Evolutionary conservation across 768 basidiomycete species (phyloP).

Genomic region (Xanthoconium stramineum): DNA sequence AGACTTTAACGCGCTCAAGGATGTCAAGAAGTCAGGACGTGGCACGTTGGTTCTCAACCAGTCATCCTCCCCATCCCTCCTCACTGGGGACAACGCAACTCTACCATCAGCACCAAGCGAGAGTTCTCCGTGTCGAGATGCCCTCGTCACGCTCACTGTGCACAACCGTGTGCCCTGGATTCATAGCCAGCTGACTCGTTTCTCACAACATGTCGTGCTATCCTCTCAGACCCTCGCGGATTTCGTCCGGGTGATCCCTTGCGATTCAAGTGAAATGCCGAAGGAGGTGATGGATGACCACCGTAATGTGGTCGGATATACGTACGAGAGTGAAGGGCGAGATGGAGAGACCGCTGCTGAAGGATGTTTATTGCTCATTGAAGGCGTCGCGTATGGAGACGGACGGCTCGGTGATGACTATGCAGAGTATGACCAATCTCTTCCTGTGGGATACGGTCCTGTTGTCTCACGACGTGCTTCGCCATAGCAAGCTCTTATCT

Average conservation of each 20-base stretch:
- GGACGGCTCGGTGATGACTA: slow-evolving; percentile 49
- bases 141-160: slow-evolving; percentile 57
- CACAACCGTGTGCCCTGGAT: slow-evolving; percentile 62
- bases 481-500: slow-evolving; percentile 45
- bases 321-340: slow-evolving; percentile 13
- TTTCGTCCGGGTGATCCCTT: slow-evolving; percentile 56
- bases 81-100: not conserved
- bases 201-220: slow-evolving; percentile 65
- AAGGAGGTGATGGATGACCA: slow-evolving; percentile 36
- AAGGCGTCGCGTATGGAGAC: slow-evolving; percentile 58
- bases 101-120: not conserved
- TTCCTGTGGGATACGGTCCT: not conserved
- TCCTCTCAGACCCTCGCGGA: slow-evolving; percentile 74
- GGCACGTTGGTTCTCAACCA: slow-evolving; percentile 26
- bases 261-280: slow-evolving; percentile 54
- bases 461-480: not conserved
- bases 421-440: slow-evolving; percentile 42
- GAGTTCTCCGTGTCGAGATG: slow-evolving; percentile 29
- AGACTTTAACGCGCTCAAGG: slow-evolving; percentile 57
- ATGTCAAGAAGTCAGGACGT: slow-evolving; percentile 28
- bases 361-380: slow-evolving; percentile 59
- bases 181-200: slow-evolving; percentile 53
- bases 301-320: slow-evolving; percentile 34
- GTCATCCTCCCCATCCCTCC: not conserved
- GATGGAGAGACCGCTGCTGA: slow-evolving; percentile 3